Percentiles rank a stretch among this genome's conserved stretches.
Conservation (phyloP, 139 green algal genomes). For the Pseudopediastrum boryanum region DNA sequence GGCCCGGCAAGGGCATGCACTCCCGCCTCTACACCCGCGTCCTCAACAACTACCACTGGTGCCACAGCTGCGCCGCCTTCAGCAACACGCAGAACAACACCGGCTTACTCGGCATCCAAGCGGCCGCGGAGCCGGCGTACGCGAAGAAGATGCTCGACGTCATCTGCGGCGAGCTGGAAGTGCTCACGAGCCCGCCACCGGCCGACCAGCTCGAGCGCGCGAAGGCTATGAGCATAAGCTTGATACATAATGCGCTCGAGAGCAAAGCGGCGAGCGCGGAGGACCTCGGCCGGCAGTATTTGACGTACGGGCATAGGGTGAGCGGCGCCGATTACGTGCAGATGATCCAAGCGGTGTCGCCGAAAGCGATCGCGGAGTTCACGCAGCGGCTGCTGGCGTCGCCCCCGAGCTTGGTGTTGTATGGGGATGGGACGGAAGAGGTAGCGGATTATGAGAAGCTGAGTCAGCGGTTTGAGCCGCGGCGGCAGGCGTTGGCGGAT, state of each 20-base stretch:
- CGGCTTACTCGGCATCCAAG: slow-evolving; percentile 86
- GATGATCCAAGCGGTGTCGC: slow-evolving; percentile 55
- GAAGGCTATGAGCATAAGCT: slow-evolving; percentile 78
- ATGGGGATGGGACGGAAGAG: slow-evolving; percentile 42
- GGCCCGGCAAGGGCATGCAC: slow-evolving; percentile 98
- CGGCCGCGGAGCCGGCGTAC: slow-evolving; percentile 41
- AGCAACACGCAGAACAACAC: slow-evolving; percentile 91
- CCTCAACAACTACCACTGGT: slow-evolving; percentile 77
- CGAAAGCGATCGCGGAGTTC: slow-evolving; percentile 44
- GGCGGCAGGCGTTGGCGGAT: too few species aligned
- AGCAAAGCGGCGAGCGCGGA: slow-evolving; percentile 86
- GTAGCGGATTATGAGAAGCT: too few species aligned
- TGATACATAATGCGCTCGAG: slow-evolving; percentile 95
- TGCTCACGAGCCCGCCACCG: slow-evolving; percentile 7
- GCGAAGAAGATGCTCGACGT: slow-evolving; percentile 59
- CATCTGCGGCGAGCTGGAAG: slow-evolving; percentile 59
- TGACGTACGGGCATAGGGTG: slow-evolving; percentile 87
- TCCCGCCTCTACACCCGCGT: slow-evolving; percentile 93
- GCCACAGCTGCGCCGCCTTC: slow-evolving; percentile 90
- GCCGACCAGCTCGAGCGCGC: slow-evolving; percentile 85
- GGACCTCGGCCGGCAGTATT: slow-evolving; percentile 95
- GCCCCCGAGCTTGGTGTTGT: slow-evolving; percentile 45
- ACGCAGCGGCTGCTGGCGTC: slow-evolving; percentile 44
- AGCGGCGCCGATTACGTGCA: slow-evolving; percentile 55
- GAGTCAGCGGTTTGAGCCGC: too few species aligned